Evolutionary conservation across 257 asterid species (phyloP).

Genomic region (Osmanthus fragrans): DNA sequence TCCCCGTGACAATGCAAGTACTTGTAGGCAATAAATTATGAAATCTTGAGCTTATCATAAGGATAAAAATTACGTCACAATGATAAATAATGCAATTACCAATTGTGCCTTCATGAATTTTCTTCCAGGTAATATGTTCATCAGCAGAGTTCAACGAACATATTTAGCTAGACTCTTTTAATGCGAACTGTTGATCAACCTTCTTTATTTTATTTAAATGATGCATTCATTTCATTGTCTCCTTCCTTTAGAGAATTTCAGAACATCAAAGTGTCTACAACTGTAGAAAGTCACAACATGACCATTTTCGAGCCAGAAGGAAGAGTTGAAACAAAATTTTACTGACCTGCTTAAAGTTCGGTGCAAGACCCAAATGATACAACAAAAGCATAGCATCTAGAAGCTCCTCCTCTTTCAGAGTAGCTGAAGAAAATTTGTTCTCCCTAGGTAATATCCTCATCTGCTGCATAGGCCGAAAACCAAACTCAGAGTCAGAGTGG

Average conservation of each 20-base stretch:
- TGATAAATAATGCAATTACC: background rate
- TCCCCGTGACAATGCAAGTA: background rate
- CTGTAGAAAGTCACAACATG: background rate
- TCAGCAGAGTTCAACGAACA: slow-evolving; percentile 18
- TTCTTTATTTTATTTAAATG: background rate
- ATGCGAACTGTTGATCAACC: slow-evolving; percentile 3
- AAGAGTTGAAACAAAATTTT: background rate
- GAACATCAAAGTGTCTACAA: background rate
- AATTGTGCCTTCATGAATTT: background rate
- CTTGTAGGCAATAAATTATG: background rate
- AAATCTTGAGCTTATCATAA: background rate
- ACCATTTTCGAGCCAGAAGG: background rate
- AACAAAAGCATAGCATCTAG: slow-evolving; percentile 88
- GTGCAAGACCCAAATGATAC: slow-evolving; percentile 93
- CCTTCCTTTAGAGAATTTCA: background rate
- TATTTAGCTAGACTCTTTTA: background rate
- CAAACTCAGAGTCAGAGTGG: slow-evolving; percentile 76
- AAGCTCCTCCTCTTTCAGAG: slow-evolving; percentile 93
- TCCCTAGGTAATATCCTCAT: slow-evolving; percentile 60
- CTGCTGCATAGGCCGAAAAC: slow-evolving; percentile 75
- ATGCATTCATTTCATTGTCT: background rate
- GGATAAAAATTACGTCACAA: background rate
- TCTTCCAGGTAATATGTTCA: background rate
- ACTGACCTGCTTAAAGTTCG: slow-evolving; percentile 91
- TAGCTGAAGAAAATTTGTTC: slow-evolving; percentile 58